phyloP scores from a whole-genome alignment of 805 yeast species.

The Lipomyces mesembrius region DNA sequence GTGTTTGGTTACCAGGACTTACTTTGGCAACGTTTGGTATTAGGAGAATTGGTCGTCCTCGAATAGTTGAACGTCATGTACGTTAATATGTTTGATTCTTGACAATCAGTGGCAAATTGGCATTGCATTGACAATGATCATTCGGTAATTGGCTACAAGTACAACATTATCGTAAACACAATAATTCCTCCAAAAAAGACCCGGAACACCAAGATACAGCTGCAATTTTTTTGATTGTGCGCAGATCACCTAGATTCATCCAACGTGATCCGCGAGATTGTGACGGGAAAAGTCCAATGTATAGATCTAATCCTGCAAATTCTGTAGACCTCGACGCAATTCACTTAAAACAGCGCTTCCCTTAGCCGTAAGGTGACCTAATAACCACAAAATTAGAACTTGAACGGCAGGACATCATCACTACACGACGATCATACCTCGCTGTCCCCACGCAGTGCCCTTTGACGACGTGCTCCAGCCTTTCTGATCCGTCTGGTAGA shows the following conservation, averaged over 20 bases:
- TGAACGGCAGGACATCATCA: background rate
- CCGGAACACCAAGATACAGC: background rate
- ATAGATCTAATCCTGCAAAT: conserved; percentile 8
- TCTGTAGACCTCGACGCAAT: conserved; percentile 31
- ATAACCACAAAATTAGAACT: background rate
- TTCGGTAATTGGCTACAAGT: background rate
- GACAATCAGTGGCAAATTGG: background rate
- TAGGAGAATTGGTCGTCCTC: background rate
- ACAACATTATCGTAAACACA: background rate
- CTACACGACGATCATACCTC: conserved; percentile 14
- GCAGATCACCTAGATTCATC: background rate
- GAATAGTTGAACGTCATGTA: background rate
- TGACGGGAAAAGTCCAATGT: background rate
- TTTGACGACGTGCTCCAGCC: conserved; percentile 32
- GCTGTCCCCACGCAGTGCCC: conserved; percentile 28
- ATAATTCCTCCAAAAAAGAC: background rate
- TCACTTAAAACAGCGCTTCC: conserved; percentile 28
- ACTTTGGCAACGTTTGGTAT: background rate
- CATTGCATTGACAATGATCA: background rate
- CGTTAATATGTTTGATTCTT: background rate
- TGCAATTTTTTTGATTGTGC: background rate
- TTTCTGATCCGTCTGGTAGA: conserved; percentile 25
- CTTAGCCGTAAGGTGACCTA: conserved; percentile 32
- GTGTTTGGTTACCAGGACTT: background rate
- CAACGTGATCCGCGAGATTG: background rate